These are phyloP conservation scores for Starmerella stigmatis DNA, from an alignment of 805 yeast species.

Conservation along the genomic window DNA sequence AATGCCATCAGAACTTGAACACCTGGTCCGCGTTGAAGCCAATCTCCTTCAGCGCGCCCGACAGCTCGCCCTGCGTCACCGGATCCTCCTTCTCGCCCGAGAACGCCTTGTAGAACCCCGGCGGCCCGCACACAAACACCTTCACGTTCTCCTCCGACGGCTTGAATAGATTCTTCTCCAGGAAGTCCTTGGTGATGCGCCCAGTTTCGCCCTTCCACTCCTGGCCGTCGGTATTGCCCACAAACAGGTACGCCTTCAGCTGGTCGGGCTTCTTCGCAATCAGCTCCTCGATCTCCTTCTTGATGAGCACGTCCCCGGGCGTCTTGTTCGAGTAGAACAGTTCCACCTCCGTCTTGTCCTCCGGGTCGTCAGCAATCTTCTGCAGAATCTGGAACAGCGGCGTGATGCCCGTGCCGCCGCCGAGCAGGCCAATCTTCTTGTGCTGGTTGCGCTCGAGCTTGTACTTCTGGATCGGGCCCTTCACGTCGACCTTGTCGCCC, in stretches of 20 bases:
- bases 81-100: conserved; percentile 82
- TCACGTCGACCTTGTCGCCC: conserved; percentile 76
- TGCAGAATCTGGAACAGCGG: conserved; percentile 84
- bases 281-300: conserved; percentile 60
- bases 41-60: conserved; percentile 77
- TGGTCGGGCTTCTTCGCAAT: conserved; percentile 64
- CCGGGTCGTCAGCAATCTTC: conserved; percentile 65
- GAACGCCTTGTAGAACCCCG: conserved; percentile 74
- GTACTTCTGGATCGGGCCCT: conserved; percentile 91
- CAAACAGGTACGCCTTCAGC: conserved; percentile 65
- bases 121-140: conserved; percentile 92
- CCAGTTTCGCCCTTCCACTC: conserved; percentile 38
- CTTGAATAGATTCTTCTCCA: conserved; percentile 49
- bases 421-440: conserved; percentile 68
- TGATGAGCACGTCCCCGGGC: conserved; percentile 70
- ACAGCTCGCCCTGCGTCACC: conserved; percentile 86
- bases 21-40: conserved; percentile 83
- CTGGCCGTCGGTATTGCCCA: conserved; percentile 44
- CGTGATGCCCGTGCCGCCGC: conserved; percentile 96
- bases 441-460: conserved; percentile 79
- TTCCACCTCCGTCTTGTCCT: conserved; percentile 79
- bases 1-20: conserved; percentile 78
- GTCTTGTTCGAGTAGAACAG: conserved; percentile 72
- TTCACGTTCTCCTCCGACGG: conserved; percentile 57
- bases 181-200: conserved; percentile 64